A percentile compares a stretch with the other conserved stretches of the same genome.
These are phyloP conservation scores for Tremellales sp. DNA, from an alignment of 1,284 basidiomycete species.

Conservation along the genomic window DNA sequence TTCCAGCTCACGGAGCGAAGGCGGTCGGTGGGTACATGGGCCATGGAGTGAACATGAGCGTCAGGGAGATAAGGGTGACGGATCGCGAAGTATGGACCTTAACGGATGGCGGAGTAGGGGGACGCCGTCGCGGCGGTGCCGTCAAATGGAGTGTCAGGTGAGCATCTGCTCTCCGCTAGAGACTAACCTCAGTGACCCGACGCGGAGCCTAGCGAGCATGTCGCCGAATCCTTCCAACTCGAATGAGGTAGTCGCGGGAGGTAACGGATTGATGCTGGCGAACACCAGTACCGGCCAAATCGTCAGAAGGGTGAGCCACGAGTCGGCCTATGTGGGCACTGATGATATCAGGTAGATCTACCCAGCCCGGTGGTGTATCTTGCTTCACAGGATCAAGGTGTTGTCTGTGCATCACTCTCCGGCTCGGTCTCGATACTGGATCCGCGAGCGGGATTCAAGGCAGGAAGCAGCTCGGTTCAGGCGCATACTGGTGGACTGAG, in stretches of 20 bases:
- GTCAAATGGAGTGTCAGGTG: slow-evolving; percentile 45
- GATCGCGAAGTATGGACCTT: slow-evolving; percentile 64
- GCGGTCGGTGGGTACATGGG: slow-evolving; percentile 1
- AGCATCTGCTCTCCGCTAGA: slow-evolving; percentile 6
- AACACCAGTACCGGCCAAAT: slow-evolving; percentile 70
- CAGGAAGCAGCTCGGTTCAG: slow-evolving; percentile 56
- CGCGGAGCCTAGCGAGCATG: slow-evolving; percentile 44
- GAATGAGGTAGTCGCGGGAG: slow-evolving; percentile 60
- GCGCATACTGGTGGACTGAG: slow-evolving; percentile 78
- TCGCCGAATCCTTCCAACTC: slow-evolving; percentile 49
- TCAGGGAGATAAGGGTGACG: slow-evolving; percentile 67
- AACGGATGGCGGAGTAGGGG: slow-evolving; percentile 45
- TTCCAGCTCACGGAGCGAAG: slow-evolving; percentile 54
- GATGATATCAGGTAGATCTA: slow-evolving; percentile 32
- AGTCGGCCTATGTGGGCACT: neutral
- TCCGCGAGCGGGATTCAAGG: slow-evolving; percentile 58
- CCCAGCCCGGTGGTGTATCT: slow-evolving; percentile 40
- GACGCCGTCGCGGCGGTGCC: slow-evolving; percentile 45
- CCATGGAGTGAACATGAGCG: slow-evolving; percentile 34
- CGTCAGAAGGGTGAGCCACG: slow-evolving; percentile 55
- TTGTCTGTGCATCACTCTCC: slow-evolving; percentile 76
- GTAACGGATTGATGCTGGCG: slow-evolving; percentile 59
- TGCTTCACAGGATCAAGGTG: slow-evolving; percentile 32
- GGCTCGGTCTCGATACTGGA: slow-evolving; percentile 83
- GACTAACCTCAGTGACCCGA: slow-evolving; percentile 29